Conservation (phyloP, 371 early-diverging fungal genomes). For the Nematocida minor region DNA sequence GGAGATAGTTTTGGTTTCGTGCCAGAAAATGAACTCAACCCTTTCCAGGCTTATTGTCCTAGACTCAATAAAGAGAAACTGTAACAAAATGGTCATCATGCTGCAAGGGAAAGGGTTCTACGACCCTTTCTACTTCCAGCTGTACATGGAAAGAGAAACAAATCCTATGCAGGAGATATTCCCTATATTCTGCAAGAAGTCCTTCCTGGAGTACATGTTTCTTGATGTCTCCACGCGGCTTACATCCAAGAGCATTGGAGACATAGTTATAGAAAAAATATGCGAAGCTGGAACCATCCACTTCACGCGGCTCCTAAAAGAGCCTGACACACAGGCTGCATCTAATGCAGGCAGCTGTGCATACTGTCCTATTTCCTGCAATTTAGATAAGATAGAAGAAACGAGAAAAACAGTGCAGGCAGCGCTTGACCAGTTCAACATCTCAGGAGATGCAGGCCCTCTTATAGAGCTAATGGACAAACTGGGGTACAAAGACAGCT, state of each 20-base stretch:
- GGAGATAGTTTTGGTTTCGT: constrained; percentile 19
- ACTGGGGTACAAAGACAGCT: not conserved
- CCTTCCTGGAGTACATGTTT: constrained; percentile 28
- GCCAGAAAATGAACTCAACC: not conserved
- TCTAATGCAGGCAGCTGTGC: not conserved
- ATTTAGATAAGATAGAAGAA: not conserved
- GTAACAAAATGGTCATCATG: not conserved
- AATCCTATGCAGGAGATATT: not conserved
- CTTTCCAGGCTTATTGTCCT: constrained; percentile 16
- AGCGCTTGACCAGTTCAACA: constrained; percentile 18
- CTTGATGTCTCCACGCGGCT: constrained; percentile 26
- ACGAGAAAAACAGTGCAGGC: not conserved
- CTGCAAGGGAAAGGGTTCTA: constrained; percentile 28
- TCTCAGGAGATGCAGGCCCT: not conserved
- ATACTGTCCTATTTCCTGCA: not conserved
- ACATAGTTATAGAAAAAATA: constrained; percentile 5
- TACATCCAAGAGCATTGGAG: not conserved
- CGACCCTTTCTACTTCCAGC: constrained; percentile 40
- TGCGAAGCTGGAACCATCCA: not conserved
- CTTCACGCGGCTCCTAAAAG: constrained; percentile 2
- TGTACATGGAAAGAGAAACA: constrained; percentile 43
- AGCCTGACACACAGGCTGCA: too few relatives aligned
- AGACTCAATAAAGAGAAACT: constrained; percentile 26
- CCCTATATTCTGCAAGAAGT: constrained; percentile 1
- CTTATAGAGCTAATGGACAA: not conserved